Evolutionary conservation across 1,284 basidiomycete species (phyloP), one percentile per base, ranked within the genome.

Genomic region (Tetrapyrgos nigripes): DNA sequence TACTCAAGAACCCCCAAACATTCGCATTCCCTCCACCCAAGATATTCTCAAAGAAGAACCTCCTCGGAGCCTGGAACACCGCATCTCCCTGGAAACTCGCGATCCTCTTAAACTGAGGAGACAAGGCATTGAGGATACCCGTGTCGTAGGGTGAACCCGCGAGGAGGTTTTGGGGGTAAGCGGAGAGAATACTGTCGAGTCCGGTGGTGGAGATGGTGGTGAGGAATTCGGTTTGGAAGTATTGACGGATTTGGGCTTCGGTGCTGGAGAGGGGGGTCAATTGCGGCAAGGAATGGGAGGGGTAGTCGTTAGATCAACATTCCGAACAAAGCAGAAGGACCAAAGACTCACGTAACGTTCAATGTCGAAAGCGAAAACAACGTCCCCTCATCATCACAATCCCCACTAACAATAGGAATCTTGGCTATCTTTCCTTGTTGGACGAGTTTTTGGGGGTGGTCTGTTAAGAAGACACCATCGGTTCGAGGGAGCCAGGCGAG

Each of bases 361-460:
- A 75, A 53, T 11, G 64, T 76, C 1, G 79, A 70, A 6, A 84
- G 62, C 0, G 81, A 73, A 63, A 85, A 84, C 0, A 80, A 29
- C 0, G 83, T 84, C 19, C 83, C 83, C 67, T 85, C 83, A 55
- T 84, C 83, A 53, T 83, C 82, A 55, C 77, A 79, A 56, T 81
- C 75, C 23, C 78, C 77, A 72, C 45, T 28, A 29, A 83, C 68
- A 54, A 80, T 77, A 0, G 83, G 81, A 19, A 84, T 69, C 43
- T 79, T 72, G 2, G 80, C 76, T 17, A 83, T 74, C 35, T 72
- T 71, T 6, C 78, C 79, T 43, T 76, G 67, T 46, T 72, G 69
- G 10, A 83, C 73, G 26, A 79, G 63, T 10, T 65, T 53, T 58
- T 78, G 74, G 5, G 83, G 79, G 54, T 76, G 68, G 21, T 77